phyloP scores from a whole-genome alignment of 768 basidiomycete species.

The Rickenella mellea region DNA sequence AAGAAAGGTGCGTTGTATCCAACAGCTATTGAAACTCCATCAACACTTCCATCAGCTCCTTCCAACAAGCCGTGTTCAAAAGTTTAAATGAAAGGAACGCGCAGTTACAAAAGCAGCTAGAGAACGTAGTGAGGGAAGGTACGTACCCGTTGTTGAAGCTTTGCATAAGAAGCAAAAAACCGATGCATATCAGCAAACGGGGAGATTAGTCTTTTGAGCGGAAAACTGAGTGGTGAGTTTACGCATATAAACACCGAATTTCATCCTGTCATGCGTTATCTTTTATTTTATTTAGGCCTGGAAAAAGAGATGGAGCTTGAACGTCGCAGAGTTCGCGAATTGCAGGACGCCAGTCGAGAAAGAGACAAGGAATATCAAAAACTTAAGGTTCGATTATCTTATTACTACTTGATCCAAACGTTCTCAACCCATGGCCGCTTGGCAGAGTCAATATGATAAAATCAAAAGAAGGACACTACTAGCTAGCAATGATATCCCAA shows the following conservation, averaged over 20 bases:
- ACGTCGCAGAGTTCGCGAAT: conserved; percentile 59
- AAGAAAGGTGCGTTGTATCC: conserved; percentile 52
- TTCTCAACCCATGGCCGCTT: not conserved
- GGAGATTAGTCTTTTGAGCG: conserved; percentile 60
- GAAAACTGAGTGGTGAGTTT: conserved; percentile 52
- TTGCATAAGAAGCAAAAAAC: not conserved
- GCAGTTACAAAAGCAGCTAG: conserved; percentile 76
- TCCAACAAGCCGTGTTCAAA: conserved; percentile 75
- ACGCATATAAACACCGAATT: not conserved
- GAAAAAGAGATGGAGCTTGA: conserved; percentile 78
- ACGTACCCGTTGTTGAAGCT: conserved; percentile 2
- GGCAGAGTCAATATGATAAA: conserved; percentile 68
- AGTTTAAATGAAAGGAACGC: conserved; percentile 77
- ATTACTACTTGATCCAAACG: conserved; percentile 1
- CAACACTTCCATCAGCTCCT: conserved; percentile 38
- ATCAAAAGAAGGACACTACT: conserved; percentile 75
- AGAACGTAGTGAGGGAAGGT: conserved; percentile 84
- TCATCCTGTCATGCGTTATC: not conserved
- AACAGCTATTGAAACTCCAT: conserved; percentile 5
- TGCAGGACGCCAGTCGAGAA: conserved; percentile 67
- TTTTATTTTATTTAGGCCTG: conserved; percentile 36
- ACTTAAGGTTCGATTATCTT: conserved; percentile 46
- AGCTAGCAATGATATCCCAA: conserved; percentile 22
- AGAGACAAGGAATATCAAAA: conserved; percentile 84
- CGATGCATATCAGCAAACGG: conserved; percentile 48